Conservation (phyloP, 1,284 basidiomycete genomes). For the Meripilus lineatus region DNA sequence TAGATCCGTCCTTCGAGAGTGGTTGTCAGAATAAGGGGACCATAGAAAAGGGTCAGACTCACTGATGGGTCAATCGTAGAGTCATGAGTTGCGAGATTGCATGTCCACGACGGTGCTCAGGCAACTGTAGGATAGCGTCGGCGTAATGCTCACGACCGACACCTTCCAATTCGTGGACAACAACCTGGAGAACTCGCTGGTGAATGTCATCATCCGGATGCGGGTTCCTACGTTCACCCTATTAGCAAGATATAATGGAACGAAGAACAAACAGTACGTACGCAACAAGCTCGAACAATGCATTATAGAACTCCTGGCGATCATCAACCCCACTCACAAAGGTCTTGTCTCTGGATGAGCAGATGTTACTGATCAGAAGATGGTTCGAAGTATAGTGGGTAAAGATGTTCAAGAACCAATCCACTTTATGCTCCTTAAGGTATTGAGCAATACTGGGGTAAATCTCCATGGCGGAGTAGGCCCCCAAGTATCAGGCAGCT, state of each 20-base stretch:
- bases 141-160: no score
- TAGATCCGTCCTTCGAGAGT: no score
- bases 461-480: not conserved
- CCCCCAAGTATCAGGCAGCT: constrained; percentile 3
- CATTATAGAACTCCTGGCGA: constrained; percentile 1
- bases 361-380: not conserved
- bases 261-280: no score
- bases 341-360: not conserved
- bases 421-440: not conserved
- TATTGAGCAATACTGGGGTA: not conserved
- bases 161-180: no score
- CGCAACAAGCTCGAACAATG: not conserved
- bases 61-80: no score
- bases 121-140: no score
- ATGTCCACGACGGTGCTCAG: no score
- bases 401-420: constrained; percentile 2
- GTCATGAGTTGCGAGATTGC: no score
- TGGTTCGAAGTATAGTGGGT: not conserved
- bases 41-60: not conserved
- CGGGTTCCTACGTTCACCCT: no score
- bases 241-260: no score
- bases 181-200: no score
- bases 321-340: not conserved
- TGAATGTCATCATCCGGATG: no score
- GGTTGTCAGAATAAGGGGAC: not conserved